These are phyloP conservation scores for Colletotrichum sp. DNA, from an alignment of 2,329 filamentous ascomycete genomes.

Conservation along the genomic window DNA sequence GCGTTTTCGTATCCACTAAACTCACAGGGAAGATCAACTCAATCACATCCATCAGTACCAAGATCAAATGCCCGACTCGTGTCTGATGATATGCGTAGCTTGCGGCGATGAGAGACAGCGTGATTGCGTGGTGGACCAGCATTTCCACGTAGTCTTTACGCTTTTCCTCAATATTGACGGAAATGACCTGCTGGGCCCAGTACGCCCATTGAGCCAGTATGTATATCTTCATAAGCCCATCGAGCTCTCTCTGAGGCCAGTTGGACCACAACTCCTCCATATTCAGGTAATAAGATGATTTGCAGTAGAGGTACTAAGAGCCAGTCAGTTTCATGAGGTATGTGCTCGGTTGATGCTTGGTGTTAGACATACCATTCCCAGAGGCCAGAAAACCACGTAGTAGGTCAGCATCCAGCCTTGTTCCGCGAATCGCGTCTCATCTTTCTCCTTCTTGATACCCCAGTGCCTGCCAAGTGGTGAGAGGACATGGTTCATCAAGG, in stretches of 20 bases:
- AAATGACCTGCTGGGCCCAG: conserved; percentile 6
- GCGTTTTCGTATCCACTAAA: not conserved
- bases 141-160: not conserved
- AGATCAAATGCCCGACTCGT: not conserved
- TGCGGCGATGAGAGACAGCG: not conserved
- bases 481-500: not conserved
- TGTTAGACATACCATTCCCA: not conserved
- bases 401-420: not conserved
- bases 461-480: not conserved
- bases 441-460: not conserved
- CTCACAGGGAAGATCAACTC: not conserved
- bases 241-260: not conserved
- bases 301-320: not conserved
- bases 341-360: not conserved
- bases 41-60: not conserved
- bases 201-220: not conserved
- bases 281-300: not conserved
- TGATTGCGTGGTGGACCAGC: not conserved
- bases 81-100: not conserved
- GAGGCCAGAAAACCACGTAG: not conserved
- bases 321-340: not conserved
- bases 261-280: not conserved
- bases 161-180: not conserved
- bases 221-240: not conserved
- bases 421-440: not conserved